These are phyloP conservation scores for Posidonia oceanica DNA, from an alignment of 116 monocot species.

Conservation along the genomic window DNA sequence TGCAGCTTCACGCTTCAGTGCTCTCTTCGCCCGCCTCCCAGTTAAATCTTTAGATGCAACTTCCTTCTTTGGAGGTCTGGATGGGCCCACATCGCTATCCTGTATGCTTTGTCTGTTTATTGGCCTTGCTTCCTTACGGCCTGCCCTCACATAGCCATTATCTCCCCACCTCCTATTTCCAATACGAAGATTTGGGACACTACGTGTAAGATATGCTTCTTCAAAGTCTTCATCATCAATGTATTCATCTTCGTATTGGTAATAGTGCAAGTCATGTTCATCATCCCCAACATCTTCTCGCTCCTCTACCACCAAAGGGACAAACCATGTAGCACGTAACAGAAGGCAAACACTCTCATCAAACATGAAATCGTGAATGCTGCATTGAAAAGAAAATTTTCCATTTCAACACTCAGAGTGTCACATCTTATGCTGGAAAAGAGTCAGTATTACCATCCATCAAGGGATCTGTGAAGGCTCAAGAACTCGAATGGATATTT, in stretches of 20 bases:
- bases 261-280: slow-evolving; percentile 20
- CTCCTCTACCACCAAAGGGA: slow-evolving; percentile 34
- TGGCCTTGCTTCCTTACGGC: slow-evolving; percentile 76
- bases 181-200: slow-evolving; percentile 46
- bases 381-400: slow-evolving; percentile 13
- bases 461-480: slow-evolving; percentile 63
- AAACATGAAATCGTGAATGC: slow-evolving; percentile 82
- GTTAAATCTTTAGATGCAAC: slow-evolving; percentile 18
- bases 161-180: slow-evolving; percentile 95
- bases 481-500: slow-evolving; percentile 73
- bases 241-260: slow-evolving; percentile 26
- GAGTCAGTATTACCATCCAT: slow-evolving; percentile 51
- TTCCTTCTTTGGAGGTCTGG: slow-evolving; percentile 19
- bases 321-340: slow-evolving; percentile 76
- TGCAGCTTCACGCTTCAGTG: slow-evolving; percentile 79
- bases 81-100: slow-evolving; percentile 33
- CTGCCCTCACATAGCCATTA: slow-evolving; percentile 64
- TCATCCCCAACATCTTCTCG: slow-evolving; percentile 1
- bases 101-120: slow-evolving; percentile 18
- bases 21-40: slow-evolving; percentile 76
- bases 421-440: neutral
- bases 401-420: neutral
- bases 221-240: slow-evolving; percentile 38
- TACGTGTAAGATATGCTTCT: slow-evolving; percentile 31
- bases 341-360: slow-evolving; percentile 95